phyloP scores from a whole-genome alignment of 1,284 basidiomycete species.

The Microbotryum violaceum region DNA sequence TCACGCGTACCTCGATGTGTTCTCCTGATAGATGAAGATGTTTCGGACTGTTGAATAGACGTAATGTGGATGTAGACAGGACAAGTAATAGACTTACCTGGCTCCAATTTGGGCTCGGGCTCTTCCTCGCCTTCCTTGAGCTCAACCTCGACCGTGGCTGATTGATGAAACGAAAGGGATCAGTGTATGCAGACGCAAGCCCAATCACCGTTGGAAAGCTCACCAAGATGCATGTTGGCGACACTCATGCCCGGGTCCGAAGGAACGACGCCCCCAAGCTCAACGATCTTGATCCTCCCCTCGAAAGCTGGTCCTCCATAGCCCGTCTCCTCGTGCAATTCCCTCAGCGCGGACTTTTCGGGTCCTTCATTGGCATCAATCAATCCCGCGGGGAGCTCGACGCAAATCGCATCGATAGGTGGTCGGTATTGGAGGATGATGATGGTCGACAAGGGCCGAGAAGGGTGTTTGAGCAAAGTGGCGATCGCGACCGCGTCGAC shows the following conservation, averaged over 20 bases:
- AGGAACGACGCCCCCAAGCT: conserved; percentile 17
- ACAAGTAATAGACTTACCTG: conserved; percentile 52
- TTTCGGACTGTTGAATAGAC: background rate
- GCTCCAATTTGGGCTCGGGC: conserved; percentile 61
- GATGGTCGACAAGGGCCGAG: conserved; percentile 55
- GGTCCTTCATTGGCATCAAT: conserved; percentile 73
- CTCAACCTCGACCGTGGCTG: conserved; percentile 42
- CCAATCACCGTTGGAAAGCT: background rate
- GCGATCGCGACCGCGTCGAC: conserved; percentile 82
- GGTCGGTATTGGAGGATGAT: conserved; percentile 43
- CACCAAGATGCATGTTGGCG: background rate
- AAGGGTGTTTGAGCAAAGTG: conserved; percentile 58
- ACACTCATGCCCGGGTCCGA: conserved; percentile 8
- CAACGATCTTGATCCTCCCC: conserved; percentile 22
- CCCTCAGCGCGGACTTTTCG: conserved; percentile 68
- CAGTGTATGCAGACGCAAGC: background rate
- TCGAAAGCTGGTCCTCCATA: conserved; percentile 47
- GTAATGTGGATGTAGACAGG: background rate
- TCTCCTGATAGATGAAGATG: background rate
- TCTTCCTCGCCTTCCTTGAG: conserved; percentile 52
- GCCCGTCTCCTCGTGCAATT: conserved; percentile 85
- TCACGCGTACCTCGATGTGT: conserved; percentile 64
- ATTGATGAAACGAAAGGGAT: background rate
- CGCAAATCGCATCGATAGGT: conserved; percentile 27
- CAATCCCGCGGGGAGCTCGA: conserved; percentile 79